Evolutionary conservation across 2,329 filamentous ascomycete genomes (phyloP), one percentile per base, ranked within the genome.

Genomic region (Botryotinia calthae): DNA sequence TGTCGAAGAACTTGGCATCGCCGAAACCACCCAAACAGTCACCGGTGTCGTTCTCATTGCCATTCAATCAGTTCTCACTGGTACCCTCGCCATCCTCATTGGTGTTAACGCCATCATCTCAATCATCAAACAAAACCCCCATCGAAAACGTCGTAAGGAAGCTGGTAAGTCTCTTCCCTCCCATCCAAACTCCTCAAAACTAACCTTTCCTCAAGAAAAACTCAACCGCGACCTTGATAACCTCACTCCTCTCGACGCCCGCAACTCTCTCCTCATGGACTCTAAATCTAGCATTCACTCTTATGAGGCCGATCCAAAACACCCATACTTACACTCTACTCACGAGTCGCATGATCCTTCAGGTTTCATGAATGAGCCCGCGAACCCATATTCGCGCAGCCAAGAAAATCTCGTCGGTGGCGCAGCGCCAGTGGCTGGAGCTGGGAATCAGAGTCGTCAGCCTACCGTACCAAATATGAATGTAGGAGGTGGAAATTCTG

Each of bases 1-100:
- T 79, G 95, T 98, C 42, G 92, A 98, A 81, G 91, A 98, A 83
- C 90, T 99, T 71, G 93, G 93, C 73, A 91, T 99, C 77, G 87
- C 90, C 9, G 91, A 98, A 82, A 97, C 95, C 16, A 98, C 95
- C 16, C 94, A 98, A 85, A 98, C 96, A 0, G 89, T 98, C 67
- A 95, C 93, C 25, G 96, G 96, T 72, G 89, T 98, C n/a, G 93
- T 94, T 25, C 87, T 99, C 73, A 96, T 98, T 76, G 93, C 91
- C n/a, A 87, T 98, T 8, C 96, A 99, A 83, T 93, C 93, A 0
- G 88, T 91, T 0, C 84, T 99, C 77, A 97, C 95, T 9, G 94
- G 88, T 75, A 82, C 94, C 37, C 86, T 99, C 72, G 95, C 93
- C 5, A 92, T 98, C 69, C 86, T 98, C 44, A 97, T 99, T 78